These are phyloP conservation scores for Hibiscus syriacus DNA, from an alignment of 345 rosid genomes.

Conservation along the genomic window DNA sequence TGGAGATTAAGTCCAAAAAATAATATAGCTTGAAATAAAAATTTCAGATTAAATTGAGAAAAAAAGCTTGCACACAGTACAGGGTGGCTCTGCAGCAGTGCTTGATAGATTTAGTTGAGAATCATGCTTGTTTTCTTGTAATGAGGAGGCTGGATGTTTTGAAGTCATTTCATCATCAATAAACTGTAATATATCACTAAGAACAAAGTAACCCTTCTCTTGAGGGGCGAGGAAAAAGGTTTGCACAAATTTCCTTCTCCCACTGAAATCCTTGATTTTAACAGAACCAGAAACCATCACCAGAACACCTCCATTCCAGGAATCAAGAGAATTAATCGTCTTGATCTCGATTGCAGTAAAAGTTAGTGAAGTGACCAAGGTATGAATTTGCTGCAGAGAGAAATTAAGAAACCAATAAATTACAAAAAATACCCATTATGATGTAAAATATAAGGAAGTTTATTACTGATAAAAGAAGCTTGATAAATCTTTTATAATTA, in stretches of 20 bases:
- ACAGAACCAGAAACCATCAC: conserved; percentile 85
- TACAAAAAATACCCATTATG: not conserved
- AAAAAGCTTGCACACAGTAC: conserved; percentile 19
- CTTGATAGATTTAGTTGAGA: conserved; percentile 38
- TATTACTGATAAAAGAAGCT: no score
- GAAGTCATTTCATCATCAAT: conserved; percentile 39
- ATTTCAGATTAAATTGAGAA: not conserved
- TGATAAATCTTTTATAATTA: not conserved
- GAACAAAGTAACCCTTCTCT: conserved; percentile 84
- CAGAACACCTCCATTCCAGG: conserved; percentile 78
- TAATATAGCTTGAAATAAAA: not conserved
- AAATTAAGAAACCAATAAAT: not conserved
- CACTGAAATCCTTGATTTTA: conserved; percentile 47
- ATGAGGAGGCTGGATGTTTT: conserved; percentile 42
- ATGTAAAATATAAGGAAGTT: not conserved
- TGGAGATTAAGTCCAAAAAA: not conserved
- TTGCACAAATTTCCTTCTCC: conserved; percentile 69
- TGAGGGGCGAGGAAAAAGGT: conserved; percentile 95
- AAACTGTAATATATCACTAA: conserved; percentile 80
- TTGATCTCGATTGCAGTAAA: conserved; percentile 82
- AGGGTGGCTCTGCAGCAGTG: conserved; percentile 55
- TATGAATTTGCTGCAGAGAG: conserved; percentile 62
- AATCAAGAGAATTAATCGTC: conserved; percentile 82
- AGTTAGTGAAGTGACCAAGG: conserved; percentile 52
- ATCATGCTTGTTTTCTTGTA: conserved; percentile 46